Percentiles rank a stretch among this genome's conserved stretches.
Evolutionary conservation across 2,329 filamentous ascomycete genomes (phyloP).

Genomic region (Diaporthe longicolla): DNA sequence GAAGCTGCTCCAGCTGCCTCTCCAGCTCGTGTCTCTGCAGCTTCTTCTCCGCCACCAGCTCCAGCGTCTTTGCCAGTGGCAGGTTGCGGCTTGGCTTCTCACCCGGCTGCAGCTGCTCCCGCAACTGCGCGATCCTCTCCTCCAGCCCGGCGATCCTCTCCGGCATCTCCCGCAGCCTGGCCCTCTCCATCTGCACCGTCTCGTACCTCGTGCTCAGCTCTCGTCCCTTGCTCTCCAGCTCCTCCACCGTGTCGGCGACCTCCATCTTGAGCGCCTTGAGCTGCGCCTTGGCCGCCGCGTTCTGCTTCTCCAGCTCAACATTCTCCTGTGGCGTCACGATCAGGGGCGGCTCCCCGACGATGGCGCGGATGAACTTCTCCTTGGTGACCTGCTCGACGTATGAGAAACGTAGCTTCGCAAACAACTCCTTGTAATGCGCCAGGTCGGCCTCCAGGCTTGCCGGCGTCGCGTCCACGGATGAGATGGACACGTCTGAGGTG

Average conservation of each 20-base stretch:
- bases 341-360: conserved; percentile 90
- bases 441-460: conserved; percentile 86
- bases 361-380: conserved; percentile 94
- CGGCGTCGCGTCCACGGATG: conserved; percentile 77
- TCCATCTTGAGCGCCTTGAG: conserved; percentile 86
- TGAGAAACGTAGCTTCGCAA: conserved; percentile 95
- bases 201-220: conserved; percentile 71
- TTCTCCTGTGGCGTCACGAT: conserved; percentile 90
- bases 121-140: conserved; percentile 61
- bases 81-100: conserved; percentile 65
- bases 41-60: conserved; percentile 66
- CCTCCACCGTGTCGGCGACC: conserved; percentile 79
- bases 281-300: conserved; percentile 79
- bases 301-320: conserved; percentile 77
- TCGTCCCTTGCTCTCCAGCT: conserved; percentile 76
- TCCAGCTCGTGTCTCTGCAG: conserved; percentile 69
- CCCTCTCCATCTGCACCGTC: conserved; percentile 62
- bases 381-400: conserved; percentile 99
- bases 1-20: conserved; percentile 73
- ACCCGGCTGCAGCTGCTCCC: conserved; percentile 54
- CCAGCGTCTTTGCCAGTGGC: conserved; percentile 70
- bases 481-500: conserved; percentile 80
- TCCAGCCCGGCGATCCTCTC: conserved; percentile 64
- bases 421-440: conserved; percentile 92
- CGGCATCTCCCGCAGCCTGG: conserved; percentile 66